Evolutionary conservation across 164 flowering plant genomes (phyloP).

Genomic region (Akebia trifoliata): DNA sequence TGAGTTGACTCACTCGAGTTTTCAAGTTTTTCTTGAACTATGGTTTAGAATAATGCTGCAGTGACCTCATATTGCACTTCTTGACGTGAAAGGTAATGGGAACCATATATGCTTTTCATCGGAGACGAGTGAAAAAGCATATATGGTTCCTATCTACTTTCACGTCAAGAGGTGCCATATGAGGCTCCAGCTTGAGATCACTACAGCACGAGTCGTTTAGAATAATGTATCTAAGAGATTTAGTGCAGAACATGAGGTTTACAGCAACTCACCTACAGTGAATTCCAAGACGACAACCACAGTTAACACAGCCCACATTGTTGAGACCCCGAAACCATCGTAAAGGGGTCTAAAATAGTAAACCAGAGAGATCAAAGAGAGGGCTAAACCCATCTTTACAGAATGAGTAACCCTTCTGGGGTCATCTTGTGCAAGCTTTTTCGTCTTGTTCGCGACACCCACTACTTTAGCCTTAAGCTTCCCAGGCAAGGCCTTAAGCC

Average conservation of each 20-base stretch:
- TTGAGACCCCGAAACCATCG: constrained; percentile 52
- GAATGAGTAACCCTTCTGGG: constrained; percentile 76
- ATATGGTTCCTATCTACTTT: too few species aligned
- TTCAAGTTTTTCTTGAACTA: too few species aligned
- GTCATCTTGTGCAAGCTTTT: constrained; percentile 58
- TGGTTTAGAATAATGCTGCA: too few species aligned
- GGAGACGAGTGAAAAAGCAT: too few species aligned
- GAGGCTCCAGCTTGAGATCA: too few species aligned
- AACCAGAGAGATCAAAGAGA: constrained; percentile 61
- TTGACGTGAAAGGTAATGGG: too few species aligned
- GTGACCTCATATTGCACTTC: too few species aligned
- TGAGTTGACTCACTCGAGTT: too few species aligned
- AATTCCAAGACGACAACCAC: constrained; percentile 79
- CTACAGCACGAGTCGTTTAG: not conserved
- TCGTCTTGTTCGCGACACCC: constrained; percentile 20
- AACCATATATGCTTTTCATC: too few species aligned
- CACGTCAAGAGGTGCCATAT: too few species aligned
- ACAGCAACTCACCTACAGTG: constrained; percentile 51
- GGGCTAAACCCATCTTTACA: constrained; percentile 69
- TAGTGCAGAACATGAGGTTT: not conserved
- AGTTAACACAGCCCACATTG: constrained; percentile 82
- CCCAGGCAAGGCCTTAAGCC: constrained; percentile 17
- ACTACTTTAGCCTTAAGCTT: constrained; percentile 13
- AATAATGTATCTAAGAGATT: too few species aligned
- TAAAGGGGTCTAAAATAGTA: constrained; percentile 61